Evolutionary conservation across 805 yeast species (phyloP), one percentile per base, ranked within the genome.

Genomic region (Saturnispora besseyi): DNA sequence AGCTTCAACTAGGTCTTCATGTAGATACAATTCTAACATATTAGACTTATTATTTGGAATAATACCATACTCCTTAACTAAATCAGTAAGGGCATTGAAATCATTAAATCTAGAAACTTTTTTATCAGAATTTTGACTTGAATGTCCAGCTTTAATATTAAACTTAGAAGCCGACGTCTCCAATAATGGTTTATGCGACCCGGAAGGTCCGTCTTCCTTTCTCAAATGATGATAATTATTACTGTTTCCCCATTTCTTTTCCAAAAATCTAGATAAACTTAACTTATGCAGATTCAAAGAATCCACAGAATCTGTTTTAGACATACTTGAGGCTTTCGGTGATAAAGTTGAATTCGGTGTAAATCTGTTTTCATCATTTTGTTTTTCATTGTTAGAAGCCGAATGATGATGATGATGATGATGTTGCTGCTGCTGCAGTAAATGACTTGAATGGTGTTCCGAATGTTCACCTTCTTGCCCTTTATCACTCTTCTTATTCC

Each of bases 41-140:
- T 48, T 42, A 10, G 50, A 49, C 2, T 49, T 18, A 12, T 47
- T 37, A n/a, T 41, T 51, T 8, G 59, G 59, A 29, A 56, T 51
- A 7, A 31, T 33, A 24, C 59, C 59, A 18, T 53, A 56, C 40
- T 53, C 50, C 10, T 52, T 36, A 12, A 53, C 55, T 13, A 56
- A 29, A 10, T 42, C 10, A 3, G 29, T 22, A 5, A 56, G 43
- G 11, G 57, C 55, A 40, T 44, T 29, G 26, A 45, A 54, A 45
- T 54, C 50, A 26, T 52, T 43, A 37, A 54, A 54, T 38, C 52
- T 53, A 4, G 24, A 15, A 5, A 9, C 9, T 18, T 29, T 45
- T n/a, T 13, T 30, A 11, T 45, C 13, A 18, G 22, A 28, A 13
- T 18, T 26, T 12, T 44, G 40, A 10, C 11, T 22, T 18, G 24